Conservation (phyloP, 768 basidiomycete genomes). For the Suillus alpinus region DNA sequence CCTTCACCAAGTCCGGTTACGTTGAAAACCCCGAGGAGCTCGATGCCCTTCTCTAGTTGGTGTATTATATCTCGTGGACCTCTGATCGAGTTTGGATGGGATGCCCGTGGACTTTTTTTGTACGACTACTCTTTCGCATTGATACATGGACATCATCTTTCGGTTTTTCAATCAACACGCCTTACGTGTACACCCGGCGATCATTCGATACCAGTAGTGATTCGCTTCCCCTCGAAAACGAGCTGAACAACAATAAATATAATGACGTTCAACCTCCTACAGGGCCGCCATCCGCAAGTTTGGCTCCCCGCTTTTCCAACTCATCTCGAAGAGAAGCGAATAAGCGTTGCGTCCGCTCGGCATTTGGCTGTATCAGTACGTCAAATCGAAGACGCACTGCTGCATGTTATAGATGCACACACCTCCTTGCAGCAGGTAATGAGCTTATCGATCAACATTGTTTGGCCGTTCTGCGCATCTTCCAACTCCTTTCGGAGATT, state of each 20-base stretch:
- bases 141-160: constrained; percentile 5
- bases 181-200: constrained; percentile 3
- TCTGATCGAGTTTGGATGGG: neutral
- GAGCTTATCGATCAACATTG: constrained; percentile 79
- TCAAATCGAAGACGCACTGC: constrained; percentile 11
- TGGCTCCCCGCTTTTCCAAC: constrained; percentile 65
- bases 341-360: constrained; percentile 77
- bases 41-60: constrained; percentile 56
- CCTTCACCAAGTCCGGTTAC: constrained; percentile 70
- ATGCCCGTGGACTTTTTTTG: neutral
- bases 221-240: neutral
- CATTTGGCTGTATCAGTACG: constrained; percentile 57
- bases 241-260: constrained; percentile 4
- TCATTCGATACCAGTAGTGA: constrained; percentile 13
- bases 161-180: constrained; percentile 1
- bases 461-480: constrained; percentile 74
- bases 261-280: constrained; percentile 40
- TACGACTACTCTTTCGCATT: constrained; percentile 4
- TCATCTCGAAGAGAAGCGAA: constrained; percentile 83
- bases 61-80: constrained; percentile 6
- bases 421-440: constrained; percentile 89
- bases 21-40: constrained; percentile 67
- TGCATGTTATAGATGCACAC: constrained; percentile 23
- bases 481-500: constrained; percentile 76
- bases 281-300: constrained; percentile 38